phyloP scores from a whole-genome alignment of 2,329 filamentous ascomycete genomes.

The Claviceps sorghi region DNA sequence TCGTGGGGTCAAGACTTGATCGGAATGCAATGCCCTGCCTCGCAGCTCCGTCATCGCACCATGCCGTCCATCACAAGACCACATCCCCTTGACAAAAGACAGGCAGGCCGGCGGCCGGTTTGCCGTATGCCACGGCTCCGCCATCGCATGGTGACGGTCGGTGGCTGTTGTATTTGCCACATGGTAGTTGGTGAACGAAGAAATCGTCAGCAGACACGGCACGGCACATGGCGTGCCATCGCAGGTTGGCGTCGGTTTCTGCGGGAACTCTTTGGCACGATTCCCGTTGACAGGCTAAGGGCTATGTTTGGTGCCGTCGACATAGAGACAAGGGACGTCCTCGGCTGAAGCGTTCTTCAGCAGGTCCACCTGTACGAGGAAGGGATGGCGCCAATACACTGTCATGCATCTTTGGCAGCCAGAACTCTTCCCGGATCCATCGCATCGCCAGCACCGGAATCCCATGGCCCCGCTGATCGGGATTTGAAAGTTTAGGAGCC shows the following conservation, averaged over 20 bases:
- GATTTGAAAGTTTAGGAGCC: neutral
- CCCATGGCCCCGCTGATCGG: neutral
- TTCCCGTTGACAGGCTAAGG: neutral
- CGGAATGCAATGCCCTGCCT: slow-evolving; percentile 1
- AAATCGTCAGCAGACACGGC: neutral
- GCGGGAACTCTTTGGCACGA: neutral
- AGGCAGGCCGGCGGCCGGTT: neutral
- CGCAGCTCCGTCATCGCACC: slow-evolving; percentile 1
- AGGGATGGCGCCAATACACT: neutral
- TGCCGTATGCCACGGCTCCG: neutral
- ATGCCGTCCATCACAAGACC: neutral
- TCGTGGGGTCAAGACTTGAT: neutral
- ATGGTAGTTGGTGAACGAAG: neutral
- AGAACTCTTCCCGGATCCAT: neutral
- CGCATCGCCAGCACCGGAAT: neutral
- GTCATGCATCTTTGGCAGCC: neutral
- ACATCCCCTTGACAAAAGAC: neutral
- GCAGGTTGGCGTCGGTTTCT: neutral
- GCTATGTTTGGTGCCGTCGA: neutral
- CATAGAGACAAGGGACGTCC: neutral
- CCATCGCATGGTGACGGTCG: neutral
- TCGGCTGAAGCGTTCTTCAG: neutral
- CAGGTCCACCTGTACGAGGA: neutral
- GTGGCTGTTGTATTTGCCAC: slow-evolving; percentile 1
- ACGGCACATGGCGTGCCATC: neutral